These are phyloP conservation scores for Camellia oleifera DNA, from an alignment of 179 eudicot species.

Conservation along the genomic window DNA sequence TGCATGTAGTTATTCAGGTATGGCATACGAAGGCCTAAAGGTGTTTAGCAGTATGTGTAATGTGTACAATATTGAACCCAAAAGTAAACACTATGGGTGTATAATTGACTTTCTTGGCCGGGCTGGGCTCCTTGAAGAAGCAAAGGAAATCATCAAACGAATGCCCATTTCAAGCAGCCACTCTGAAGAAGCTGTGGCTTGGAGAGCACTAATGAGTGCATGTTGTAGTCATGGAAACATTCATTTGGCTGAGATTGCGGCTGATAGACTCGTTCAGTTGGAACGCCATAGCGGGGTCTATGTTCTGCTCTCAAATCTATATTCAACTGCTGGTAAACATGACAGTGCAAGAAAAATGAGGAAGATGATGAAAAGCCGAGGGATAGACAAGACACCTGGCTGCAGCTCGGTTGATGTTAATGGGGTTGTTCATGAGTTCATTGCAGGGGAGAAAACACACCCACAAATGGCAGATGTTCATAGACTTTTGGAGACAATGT, in stretches of 20 bases:
- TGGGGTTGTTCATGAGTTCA: conserved; percentile 31
- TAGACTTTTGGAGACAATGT: conserved; percentile 18
- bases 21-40: conserved; percentile 28
- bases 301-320: conserved; percentile 28
- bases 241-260: conserved; percentile 22
- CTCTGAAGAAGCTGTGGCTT: conserved; percentile 24
- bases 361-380: conserved; percentile 28
- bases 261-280: conserved; percentile 22
- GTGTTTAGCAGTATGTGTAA: conserved; percentile 25
- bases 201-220: conserved; percentile 35
- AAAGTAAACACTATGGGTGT: conserved; percentile 30
- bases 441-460: conserved; percentile 31
- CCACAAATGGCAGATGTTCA: conserved; percentile 17
- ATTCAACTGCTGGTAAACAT: conserved; percentile 19
- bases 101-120: conserved; percentile 30
- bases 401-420: conserved; percentile 38
- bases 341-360: conserved; percentile 20
- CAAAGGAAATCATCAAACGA: conserved; percentile 20
- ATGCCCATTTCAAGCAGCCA: conserved; percentile 17
- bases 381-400: conserved; percentile 32
- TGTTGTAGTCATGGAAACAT: conserved; percentile 16
- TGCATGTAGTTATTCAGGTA: conserved; percentile 35
- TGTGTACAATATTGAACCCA: conserved; percentile 22
- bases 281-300: conserved; percentile 37
- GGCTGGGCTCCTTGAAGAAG: conserved; percentile 29